Percentiles rank a stretch among this genome's conserved stretches.
Conservation (phyloP, 73 alveolate genomes). For the Tetrahymena borealis region DNA sequence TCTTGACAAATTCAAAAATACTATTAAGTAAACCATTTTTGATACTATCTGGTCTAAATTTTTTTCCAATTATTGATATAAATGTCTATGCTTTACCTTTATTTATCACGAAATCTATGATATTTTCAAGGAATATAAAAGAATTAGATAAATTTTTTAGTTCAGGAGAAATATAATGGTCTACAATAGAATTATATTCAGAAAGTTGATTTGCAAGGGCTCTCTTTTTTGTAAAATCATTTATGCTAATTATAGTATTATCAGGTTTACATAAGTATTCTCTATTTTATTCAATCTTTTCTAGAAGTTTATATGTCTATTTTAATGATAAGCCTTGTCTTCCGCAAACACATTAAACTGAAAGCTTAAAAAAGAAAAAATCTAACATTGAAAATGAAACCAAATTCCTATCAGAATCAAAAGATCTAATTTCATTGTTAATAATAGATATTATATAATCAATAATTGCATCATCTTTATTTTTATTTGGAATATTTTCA, state of each 20-base stretch:
- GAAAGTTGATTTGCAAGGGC: background rate
- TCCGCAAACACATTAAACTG: background rate
- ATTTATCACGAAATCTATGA: background rate
- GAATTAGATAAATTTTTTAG: background rate
- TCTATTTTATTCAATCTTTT: background rate
- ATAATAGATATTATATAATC: background rate
- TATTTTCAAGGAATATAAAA: background rate
- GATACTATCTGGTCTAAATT: background rate
- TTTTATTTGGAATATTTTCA: background rate
- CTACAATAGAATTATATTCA: background rate
- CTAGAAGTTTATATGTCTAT: background rate
- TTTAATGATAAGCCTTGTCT: background rate
- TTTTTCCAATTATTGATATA: background rate
- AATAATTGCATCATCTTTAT: background rate
- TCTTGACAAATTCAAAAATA: background rate
- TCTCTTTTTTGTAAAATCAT: background rate
- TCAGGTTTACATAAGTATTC: background rate
- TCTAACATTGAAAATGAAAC: background rate
- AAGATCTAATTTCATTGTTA: background rate
- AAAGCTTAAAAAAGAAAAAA: background rate
- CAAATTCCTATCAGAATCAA: background rate
- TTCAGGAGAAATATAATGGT: background rate
- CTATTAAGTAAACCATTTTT: background rate
- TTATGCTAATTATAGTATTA: background rate
- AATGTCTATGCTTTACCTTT: background rate